Percentiles rank a stretch among this genome's conserved stretches.
Conservation (phyloP, 2,329 filamentous ascomycete species). For the Trichoderma hamatum region DNA sequence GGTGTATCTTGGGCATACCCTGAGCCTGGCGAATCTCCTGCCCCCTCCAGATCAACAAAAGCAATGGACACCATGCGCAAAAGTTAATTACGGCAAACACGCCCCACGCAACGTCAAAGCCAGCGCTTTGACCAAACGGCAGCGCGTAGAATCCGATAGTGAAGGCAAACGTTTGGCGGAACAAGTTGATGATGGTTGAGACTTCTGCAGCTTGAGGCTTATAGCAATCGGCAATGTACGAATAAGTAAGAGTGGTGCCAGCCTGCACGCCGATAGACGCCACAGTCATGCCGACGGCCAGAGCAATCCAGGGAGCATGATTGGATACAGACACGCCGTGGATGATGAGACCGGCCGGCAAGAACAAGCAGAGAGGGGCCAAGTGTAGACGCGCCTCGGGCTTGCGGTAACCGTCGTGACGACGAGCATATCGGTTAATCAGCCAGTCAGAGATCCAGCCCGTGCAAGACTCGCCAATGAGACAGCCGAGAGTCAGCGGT, state of each 20-base stretch:
- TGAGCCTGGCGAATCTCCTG: constrained; percentile 14
- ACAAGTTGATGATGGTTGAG: constrained; percentile 18
- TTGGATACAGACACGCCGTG: constrained; percentile 14
- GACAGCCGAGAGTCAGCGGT: constrained; percentile 8
- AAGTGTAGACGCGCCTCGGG: constrained; percentile 15
- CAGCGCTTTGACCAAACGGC: constrained; percentile 10
- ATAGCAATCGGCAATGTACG: constrained; percentile 20
- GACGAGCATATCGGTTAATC: constrained; percentile 20
- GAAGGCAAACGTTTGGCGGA: constrained; percentile 19
- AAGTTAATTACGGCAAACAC: constrained; percentile 19
- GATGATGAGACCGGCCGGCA: constrained; percentile 16
- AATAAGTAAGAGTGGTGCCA: constrained; percentile 17
- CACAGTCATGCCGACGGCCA: constrained; percentile 16
- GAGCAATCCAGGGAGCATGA: constrained; percentile 9
- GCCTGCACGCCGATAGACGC: constrained; percentile 19
- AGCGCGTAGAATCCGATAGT: constrained; percentile 21
- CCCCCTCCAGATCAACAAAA: constrained; percentile 1
- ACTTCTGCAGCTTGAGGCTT: constrained; percentile 23
- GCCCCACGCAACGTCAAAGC: constrained; percentile 13
- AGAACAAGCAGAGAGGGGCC: background rate
- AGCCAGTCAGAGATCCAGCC: constrained; percentile 23
- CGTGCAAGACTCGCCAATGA: constrained; percentile 20
- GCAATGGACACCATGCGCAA: background rate
- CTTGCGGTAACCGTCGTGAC: constrained; percentile 14
- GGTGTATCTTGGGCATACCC: constrained; percentile 16